Percentiles rank a stretch among this genome's conserved stretches.
phyloP scores from a whole-genome alignment of 805 yeast species.

The Wickerhamiella galacta region DNA sequence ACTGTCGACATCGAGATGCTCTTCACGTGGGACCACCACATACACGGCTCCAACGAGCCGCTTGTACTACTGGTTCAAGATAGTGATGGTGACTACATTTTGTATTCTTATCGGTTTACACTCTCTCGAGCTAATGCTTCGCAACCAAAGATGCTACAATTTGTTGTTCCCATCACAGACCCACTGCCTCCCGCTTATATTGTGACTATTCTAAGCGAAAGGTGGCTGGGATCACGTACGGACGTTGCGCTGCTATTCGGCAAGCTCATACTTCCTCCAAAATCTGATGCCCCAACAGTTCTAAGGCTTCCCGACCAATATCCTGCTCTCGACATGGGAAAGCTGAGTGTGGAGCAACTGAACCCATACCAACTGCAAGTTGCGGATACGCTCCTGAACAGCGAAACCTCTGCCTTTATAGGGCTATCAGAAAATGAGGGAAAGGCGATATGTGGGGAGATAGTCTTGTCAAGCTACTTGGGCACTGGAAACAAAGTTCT shows the following conservation, averaged over 20 bases:
- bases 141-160: constrained; percentile 41
- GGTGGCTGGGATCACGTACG: constrained; percentile 66
- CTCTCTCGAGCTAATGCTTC: constrained; percentile 35
- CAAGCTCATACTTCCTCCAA: constrained; percentile 39
- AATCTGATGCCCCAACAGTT: constrained; percentile 45
- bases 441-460: no score
- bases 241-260: constrained; percentile 43
- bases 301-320: no score
- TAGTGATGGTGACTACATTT: constrained; percentile 57
- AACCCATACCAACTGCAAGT: constrained; percentile 1
- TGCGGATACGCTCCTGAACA: constrained; percentile 30
- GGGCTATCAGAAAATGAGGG: constrained; percentile 34
- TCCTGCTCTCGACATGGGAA: no score
- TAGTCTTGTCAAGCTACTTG: no score
- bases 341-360: no score
- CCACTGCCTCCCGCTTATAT: constrained; percentile 57
- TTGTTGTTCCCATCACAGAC: constrained; percentile 42
- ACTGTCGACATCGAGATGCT: constrained; percentile 51
- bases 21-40: constrained; percentile 57
- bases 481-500: no score
- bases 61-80: constrained; percentile 68
- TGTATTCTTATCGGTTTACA: constrained; percentile 39
- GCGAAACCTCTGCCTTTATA: constrained; percentile 43
- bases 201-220: constrained; percentile 56
- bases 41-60: constrained; percentile 50